Base-by-base conservation (phyloP, 106 monocot genomes). In the Dendrobium huoshanense region DNA sequence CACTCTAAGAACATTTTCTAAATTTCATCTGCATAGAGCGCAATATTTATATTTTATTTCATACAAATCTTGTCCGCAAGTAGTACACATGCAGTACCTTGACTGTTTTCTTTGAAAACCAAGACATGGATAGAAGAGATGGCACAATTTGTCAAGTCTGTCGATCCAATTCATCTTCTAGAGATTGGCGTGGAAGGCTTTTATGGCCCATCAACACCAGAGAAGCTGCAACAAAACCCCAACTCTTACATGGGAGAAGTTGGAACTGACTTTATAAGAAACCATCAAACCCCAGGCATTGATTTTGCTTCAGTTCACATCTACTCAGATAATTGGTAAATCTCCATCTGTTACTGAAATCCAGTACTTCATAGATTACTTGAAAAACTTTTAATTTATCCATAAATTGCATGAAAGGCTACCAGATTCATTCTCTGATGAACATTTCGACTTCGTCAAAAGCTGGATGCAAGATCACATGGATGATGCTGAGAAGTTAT, bases 51-150 rank as follows among this genome's bases (percentile, higher is more conserved):
- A 27, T 27, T 40, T 79, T 43, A 2, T 15, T 16, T 16, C 72
- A 40, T 18, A 10, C 41, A 42, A 29, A 19, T 19, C 4, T 29
- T 44, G 9, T 74, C 20, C 43, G 37, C 40, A 72, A 72, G 40
- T 29, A 7, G 51, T 15, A 51, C 51, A 51, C 6, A 9, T 2
- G 13, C 10, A 51, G 51, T 51, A 0, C 11, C 20, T 74, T 74
- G 19, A 67, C 19, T 43, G n/a, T 19, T 72, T 19, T 37, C 43
- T 79, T n/a, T 15, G 49, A 31, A 31, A 19, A 72, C 83, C 13
- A 72, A 96, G 93, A 87, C 77, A 49, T 96, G 96, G 96, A 89
- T 96, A 77, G 92, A 96, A 85, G 96, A 96, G 84, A 96, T 94
- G 96, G 92, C 94, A 41, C 33, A 72, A 72, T 80, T 86, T 67